Conservation (phyloP, 768 basidiomycete genomes). For the Podaxis rugospora region DNA sequence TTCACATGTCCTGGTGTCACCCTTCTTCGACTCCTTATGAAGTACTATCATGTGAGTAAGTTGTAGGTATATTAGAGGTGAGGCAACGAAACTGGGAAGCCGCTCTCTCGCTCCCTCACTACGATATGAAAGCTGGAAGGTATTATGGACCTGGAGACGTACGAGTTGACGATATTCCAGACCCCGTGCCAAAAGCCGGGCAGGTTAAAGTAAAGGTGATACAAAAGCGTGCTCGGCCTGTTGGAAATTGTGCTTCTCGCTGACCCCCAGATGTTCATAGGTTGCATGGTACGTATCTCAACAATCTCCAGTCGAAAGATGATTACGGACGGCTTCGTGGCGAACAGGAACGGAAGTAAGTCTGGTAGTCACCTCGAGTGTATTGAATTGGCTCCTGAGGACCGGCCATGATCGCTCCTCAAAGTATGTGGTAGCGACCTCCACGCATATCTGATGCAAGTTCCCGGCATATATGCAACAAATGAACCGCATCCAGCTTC, state of each 20-base stretch:
- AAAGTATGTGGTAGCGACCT: constrained; percentile 45
- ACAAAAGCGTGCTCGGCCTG: neutral
- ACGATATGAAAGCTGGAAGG: constrained; percentile 40
- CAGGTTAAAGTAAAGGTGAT: constrained; percentile 42
- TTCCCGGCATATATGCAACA: constrained; percentile 21
- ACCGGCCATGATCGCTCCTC: neutral
- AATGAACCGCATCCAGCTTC: constrained; percentile 33
- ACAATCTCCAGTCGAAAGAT: neutral
- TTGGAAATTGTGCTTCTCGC: too few species aligned
- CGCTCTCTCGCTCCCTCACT: neutral
- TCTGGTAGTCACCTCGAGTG: neutral
- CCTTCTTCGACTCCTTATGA: neutral
- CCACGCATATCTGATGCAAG: constrained; percentile 32
- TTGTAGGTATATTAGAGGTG: neutral
- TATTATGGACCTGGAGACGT: constrained; percentile 42
- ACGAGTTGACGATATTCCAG: constrained; percentile 38
- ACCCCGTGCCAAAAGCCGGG: constrained; percentile 29
- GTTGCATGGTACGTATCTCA: neutral
- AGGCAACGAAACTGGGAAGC: too few species aligned
- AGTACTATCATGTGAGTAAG: neutral
- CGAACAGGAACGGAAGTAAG: constrained; percentile 28
- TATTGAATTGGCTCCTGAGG: neutral
- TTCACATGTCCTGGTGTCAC: neutral
- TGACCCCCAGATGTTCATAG: neutral
- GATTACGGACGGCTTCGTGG: neutral